These are phyloP conservation scores for Clavispora santaluciae DNA, from an alignment of 805 yeast species.

Conservation along the genomic window DNA sequence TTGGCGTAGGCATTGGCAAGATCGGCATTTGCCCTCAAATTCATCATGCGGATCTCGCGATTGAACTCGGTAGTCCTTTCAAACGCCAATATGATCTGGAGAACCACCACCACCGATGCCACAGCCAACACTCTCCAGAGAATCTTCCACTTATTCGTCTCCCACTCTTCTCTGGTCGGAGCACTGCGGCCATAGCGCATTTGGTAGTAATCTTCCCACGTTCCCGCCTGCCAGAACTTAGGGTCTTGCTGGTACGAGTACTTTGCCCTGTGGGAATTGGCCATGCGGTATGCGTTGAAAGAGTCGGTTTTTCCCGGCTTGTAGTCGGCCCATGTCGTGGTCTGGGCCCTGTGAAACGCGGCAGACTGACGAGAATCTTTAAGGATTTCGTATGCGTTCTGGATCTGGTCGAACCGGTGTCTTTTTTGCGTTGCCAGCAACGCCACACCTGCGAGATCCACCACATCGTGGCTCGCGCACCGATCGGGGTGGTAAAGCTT, in stretches of 20 bases:
- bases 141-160: conserved; percentile 41
- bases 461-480: conserved; percentile 19
- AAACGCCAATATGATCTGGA: conserved; percentile 38
- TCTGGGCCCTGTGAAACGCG: conserved; percentile 24
- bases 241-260: conserved; percentile 32
- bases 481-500: conserved; percentile 83
- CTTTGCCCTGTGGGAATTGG: conserved; percentile 33
- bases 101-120: conserved; percentile 31
- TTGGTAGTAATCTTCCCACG: conserved; percentile 59
- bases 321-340: conserved; percentile 26
- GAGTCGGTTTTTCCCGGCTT: conserved; percentile 18
- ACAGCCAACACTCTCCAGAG: conserved; percentile 37
- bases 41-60: conserved; percentile 19
- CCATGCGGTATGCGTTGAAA: conserved; percentile 33
- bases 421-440: conserved; percentile 32
- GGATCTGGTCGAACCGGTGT: conserved; percentile 27
- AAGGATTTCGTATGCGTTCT: conserved; percentile 35
- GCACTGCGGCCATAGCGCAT: conserved; percentile 34
- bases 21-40: conserved; percentile 27
- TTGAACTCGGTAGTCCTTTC: conserved; percentile 32
- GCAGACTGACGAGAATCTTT: conserved; percentile 50
- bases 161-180: conserved; percentile 37
- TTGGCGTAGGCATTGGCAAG: conserved; percentile 22
- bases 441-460: conserved; percentile 24
- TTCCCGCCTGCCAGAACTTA: conserved; percentile 56